Conservation (phyloP, 2,329 filamentous ascomycete genomes). For the Diaporthe ampelina region DNA sequence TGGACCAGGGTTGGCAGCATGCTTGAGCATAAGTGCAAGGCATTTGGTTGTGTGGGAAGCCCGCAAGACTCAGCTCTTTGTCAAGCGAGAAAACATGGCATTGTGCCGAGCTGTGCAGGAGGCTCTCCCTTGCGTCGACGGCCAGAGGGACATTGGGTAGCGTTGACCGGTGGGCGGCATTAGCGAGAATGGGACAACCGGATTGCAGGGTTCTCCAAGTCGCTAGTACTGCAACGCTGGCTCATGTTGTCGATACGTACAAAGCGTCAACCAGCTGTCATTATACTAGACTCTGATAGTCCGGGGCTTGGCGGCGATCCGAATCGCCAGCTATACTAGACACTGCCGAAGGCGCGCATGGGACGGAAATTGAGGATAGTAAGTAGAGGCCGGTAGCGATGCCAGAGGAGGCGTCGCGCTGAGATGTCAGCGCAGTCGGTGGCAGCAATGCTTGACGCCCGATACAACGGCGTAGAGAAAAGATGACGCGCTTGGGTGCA, state of each 20-base stretch:
- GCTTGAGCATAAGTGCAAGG: constrained; percentile 19
- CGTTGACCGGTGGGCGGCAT: constrained; percentile 10
- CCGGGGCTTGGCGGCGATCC: constrained; percentile 26
- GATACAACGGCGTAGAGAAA: background rate
- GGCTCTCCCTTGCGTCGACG: constrained; percentile 27
- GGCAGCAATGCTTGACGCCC: background rate
- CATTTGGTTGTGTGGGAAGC: background rate
- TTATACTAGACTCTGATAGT: constrained; percentile 24
- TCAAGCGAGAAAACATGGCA: background rate
- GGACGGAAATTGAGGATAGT: constrained; percentile 6
- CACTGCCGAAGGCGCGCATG: constrained; percentile 23
- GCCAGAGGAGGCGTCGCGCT: background rate
- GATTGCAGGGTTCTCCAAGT: constrained; percentile 30
- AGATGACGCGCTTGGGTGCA: background rate
- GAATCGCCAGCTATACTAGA: constrained; percentile 12
- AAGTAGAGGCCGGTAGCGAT: background rate
- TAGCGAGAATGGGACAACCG: constrained; percentile 19
- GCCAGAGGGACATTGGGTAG: background rate
- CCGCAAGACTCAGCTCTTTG: constrained; percentile 24
- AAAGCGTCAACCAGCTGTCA: constrained; percentile 31
- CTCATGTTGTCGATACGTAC: constrained; percentile 27
- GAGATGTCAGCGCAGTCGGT: constrained; percentile 4
- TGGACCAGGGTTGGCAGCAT: background rate
- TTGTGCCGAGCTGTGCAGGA: constrained; percentile 2
- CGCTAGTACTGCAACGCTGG: constrained; percentile 28